These are phyloP conservation scores for Cladosporium velox DNA, from an alignment of 2,329 filamentous ascomycete genomes.

Conservation along the genomic window DNA sequence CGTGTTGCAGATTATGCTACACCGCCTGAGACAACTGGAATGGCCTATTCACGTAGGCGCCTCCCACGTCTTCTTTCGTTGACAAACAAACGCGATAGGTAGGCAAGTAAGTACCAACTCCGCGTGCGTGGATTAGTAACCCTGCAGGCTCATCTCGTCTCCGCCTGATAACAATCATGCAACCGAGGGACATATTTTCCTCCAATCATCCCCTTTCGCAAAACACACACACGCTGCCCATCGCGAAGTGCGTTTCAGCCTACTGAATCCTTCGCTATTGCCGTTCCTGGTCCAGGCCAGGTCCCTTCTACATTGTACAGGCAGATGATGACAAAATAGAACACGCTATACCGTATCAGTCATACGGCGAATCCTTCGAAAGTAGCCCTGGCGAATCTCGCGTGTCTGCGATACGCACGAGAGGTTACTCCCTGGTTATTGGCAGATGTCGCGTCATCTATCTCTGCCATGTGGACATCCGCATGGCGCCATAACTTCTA, in stretches of 20 bases:
- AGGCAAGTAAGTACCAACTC: background rate
- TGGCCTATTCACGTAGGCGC: background rate
- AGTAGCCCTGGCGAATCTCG: background rate
- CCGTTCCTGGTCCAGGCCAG: conserved; percentile 4
- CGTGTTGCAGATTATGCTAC: conserved; percentile 4
- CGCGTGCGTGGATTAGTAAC: background rate
- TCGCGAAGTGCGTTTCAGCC: conserved; percentile 15
- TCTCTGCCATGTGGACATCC: background rate
- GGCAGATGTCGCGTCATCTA: conserved; percentile 2
- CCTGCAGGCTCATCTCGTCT: conserved; percentile 6
- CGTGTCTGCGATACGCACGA: conserved; percentile 7
- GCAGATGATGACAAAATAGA: conserved; percentile 4
- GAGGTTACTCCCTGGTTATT: conserved; percentile 1
- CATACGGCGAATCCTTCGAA: conserved; percentile 3
- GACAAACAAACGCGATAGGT: background rate
- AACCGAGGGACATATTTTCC: background rate
- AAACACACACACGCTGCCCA: background rate
- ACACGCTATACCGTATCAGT: conserved; percentile 9
- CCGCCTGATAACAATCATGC: background rate
- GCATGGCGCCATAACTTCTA: background rate
- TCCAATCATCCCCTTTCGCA: background rate
- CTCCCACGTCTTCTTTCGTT: background rate
- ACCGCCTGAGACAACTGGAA: background rate
- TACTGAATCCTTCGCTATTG: conserved; percentile 4
- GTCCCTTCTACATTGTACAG: background rate